Conservation (phyloP, 169 alveolate species). For the Cardiosporidium cionae region DNA sequence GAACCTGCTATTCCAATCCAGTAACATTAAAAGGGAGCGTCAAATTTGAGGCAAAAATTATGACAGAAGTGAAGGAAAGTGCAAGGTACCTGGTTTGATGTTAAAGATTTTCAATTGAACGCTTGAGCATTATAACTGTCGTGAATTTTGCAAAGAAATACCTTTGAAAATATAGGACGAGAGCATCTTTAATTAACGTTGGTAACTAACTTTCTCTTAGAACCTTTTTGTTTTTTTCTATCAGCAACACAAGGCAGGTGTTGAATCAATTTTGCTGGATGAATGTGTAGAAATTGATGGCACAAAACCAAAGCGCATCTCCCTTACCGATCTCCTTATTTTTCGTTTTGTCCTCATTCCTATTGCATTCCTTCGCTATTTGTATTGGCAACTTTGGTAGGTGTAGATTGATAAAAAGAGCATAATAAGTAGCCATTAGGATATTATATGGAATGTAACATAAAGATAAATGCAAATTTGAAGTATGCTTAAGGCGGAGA, state of each 20-base stretch:
- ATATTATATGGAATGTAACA: too few species aligned
- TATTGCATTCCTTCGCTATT: too few species aligned
- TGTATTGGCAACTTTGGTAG: too few species aligned
- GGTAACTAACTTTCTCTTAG: neutral
- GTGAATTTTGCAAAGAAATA: neutral
- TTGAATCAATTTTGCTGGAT: neutral
- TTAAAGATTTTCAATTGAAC: neutral
- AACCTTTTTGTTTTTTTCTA: neutral
- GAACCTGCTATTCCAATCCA: too few species aligned
- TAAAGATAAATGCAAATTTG: too few species aligned
- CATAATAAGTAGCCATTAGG: too few species aligned
- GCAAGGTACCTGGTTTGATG: neutral
- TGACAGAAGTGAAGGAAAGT: neutral
- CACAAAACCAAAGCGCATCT: neutral
- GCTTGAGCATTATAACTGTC: neutral
- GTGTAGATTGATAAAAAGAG: too few species aligned
- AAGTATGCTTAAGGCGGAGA: too few species aligned
- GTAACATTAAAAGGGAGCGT: too few species aligned
- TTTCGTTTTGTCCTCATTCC: neutral
- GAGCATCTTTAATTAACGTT: neutral
- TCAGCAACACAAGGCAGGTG: neutral
- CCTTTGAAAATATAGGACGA: neutral
- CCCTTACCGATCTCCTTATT: neutral
- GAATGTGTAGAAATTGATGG: neutral
- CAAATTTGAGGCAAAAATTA: too few species aligned